A percentile compares a stretch with the other conserved stretches of the same genome.
These are phyloP conservation scores for Ormosia semicastrata DNA, from an alignment of 306 rosid species.

Conservation along the genomic window DNA sequence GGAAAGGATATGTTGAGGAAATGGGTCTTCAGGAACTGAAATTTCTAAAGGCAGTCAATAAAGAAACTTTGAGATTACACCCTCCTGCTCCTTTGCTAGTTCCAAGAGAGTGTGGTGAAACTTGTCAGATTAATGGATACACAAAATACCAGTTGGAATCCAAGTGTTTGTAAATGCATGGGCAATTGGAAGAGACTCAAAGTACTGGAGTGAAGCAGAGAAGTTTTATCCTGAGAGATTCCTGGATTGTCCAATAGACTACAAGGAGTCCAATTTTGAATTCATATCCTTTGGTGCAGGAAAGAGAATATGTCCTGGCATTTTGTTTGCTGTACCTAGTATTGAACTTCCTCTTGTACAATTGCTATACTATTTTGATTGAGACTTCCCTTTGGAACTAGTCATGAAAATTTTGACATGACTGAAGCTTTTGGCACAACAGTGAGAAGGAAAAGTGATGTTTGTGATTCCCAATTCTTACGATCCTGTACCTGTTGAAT, in stretches of 20 bases:
- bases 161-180: slow-evolving; percentile 21
- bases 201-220: slow-evolving; percentile 26
- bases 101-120: slow-evolving; percentile 30
- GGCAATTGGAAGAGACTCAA: slow-evolving; percentile 27
- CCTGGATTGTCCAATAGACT: slow-evolving; percentile 16
- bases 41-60: slow-evolving; percentile 18
- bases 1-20: slow-evolving; percentile 2
- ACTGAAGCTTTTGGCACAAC: slow-evolving; percentile 3
- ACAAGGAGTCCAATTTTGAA: slow-evolving; percentile 15
- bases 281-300: slow-evolving; percentile 25
- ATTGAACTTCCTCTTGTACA: slow-evolving; percentile 26
- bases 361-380: slow-evolving; percentile 30
- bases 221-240: slow-evolving; percentile 34
- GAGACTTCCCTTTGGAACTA: slow-evolving; percentile 29
- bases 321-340: background rate
- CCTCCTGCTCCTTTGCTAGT: slow-evolving; percentile 20
- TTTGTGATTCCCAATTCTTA: background rate
- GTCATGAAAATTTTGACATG: slow-evolving; percentile 21
- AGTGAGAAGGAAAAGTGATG: background rate
- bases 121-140: slow-evolving; percentile 29
- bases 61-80: slow-evolving; percentile 35
- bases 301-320: slow-evolving; percentile 31
- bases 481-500: background rate
- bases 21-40: slow-evolving; percentile 13
- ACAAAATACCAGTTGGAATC: slow-evolving; percentile 13